phyloP scores from a whole-genome alignment of 495 filamentous ascomycete genomes.

The Aspergillus ostianus region DNA sequence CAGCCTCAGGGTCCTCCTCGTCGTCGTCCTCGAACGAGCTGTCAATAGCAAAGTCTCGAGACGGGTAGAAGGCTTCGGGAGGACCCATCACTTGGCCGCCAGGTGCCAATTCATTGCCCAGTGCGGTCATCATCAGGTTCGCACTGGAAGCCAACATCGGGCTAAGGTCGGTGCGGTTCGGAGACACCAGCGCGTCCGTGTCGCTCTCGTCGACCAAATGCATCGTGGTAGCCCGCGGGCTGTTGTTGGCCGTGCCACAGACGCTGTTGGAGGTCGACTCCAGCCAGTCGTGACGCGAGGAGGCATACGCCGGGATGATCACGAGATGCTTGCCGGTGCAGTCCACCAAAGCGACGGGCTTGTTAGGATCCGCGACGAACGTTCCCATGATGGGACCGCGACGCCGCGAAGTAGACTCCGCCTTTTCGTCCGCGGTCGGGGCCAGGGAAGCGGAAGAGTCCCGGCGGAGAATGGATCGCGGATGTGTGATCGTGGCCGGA shows the following conservation, averaged over 20 bases:
- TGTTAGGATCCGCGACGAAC: slow-evolving; percentile 56
- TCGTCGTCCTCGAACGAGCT: slow-evolving; percentile 55
- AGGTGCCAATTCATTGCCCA: slow-evolving; percentile 55
- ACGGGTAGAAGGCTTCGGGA: slow-evolving; percentile 75
- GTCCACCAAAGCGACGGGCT: slow-evolving; percentile 72
- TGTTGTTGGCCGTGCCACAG: slow-evolving; percentile 52
- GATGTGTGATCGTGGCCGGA: slow-evolving; percentile 52
- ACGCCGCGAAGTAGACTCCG: slow-evolving; percentile 47
- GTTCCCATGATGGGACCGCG: slow-evolving; percentile 57
- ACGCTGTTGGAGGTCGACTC: slow-evolving; percentile 49
- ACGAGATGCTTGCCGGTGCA: slow-evolving; percentile 68
- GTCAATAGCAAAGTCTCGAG: slow-evolving; percentile 56
- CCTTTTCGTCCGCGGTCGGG: slow-evolving; percentile 50
- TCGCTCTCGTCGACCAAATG: slow-evolving; percentile 53
- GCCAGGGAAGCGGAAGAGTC: slow-evolving; percentile 49
- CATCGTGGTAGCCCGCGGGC: slow-evolving; percentile 47
- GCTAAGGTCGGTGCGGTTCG: slow-evolving; percentile 46
- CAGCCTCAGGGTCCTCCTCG: slow-evolving; percentile 64
- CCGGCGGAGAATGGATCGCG: slow-evolving; percentile 55
- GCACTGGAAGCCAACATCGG: slow-evolving; percentile 67
- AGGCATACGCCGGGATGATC: slow-evolving; percentile 56
- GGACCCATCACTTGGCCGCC: slow-evolving; percentile 68
- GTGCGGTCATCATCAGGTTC: slow-evolving; percentile 73
- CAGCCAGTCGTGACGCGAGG: slow-evolving; percentile 49
- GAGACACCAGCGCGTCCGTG: slow-evolving; percentile 48